Conservation (phyloP, 495 filamentous ascomycete genomes). For the Pyrenopolyporus hunteri region DNA sequence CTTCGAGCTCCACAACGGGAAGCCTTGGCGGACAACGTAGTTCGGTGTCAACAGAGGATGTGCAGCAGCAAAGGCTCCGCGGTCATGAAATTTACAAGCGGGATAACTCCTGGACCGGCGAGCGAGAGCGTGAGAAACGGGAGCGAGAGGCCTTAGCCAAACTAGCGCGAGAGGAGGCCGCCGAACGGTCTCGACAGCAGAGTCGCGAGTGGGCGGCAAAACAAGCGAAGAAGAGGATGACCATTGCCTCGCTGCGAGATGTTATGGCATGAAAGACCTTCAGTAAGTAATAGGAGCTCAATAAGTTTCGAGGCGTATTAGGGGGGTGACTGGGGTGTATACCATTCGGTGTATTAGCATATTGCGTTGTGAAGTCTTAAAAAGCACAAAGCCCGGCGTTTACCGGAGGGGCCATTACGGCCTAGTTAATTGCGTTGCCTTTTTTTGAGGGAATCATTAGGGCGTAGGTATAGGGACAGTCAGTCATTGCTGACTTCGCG, state of each 20-base stretch:
- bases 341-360: conserved; percentile 28
- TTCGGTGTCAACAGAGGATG: conserved; percentile 55
- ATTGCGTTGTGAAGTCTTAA: conserved; percentile 13
- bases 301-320: neutral
- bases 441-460: conserved; percentile 11
- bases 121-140: conserved; percentile 58
- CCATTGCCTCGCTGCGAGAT: conserved; percentile 23
- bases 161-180: conserved; percentile 65
- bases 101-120: conserved; percentile 55
- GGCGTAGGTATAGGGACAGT: neutral
- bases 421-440: conserved; percentile 5
- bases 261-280: conserved; percentile 5
- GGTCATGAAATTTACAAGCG: conserved; percentile 68
- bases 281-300: neutral
- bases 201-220: conserved; percentile 75
- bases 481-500: conserved; percentile 3
- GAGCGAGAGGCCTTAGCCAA: conserved; percentile 64
- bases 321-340: conserved; percentile 14
- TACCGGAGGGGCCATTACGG: conserved; percentile 6
- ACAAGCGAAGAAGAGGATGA: conserved; percentile 50
- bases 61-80: conserved; percentile 56
- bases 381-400: conserved; percentile 31
- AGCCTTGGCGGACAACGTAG: conserved; percentile 52
- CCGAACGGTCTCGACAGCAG: conserved; percentile 66
- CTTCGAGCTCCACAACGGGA: conserved; percentile 46